phyloP scores from a whole-genome alignment of 176 grass and related monocot genomes.

The Carex myosuroides region DNA sequence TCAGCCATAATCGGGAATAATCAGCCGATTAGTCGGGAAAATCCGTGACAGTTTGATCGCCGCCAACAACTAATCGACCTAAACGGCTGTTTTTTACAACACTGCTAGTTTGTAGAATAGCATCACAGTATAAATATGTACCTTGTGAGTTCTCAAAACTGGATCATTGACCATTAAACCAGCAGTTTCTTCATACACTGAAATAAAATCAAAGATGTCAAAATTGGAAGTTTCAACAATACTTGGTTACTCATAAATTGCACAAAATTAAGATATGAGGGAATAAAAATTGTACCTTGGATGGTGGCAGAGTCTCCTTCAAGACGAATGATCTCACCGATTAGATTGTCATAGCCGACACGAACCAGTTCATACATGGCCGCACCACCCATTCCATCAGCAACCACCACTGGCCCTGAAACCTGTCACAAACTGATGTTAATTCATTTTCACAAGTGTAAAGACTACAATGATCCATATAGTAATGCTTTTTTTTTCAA shows the following conservation, averaged over 20 bases:
- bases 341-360: conserved; percentile 76
- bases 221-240: neutral
- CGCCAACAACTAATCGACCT: too few species aligned
- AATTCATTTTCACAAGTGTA: neutral
- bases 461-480: neutral
- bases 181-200: conserved; percentile 92
- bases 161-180: conserved; percentile 80
- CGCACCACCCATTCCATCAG: conserved; percentile 84
- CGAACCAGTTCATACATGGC: conserved; percentile 87
- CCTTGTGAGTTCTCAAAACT: conserved; percentile 66
- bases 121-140: neutral
- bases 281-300: conserved; percentile 38
- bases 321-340: conserved; percentile 88
- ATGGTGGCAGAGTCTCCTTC: conserved; percentile 85
- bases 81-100: too few species aligned
- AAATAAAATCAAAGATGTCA: conserved; percentile 11
- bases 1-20: too few species aligned
- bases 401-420: conserved; percentile 62
- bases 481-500: neutral
- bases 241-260: neutral
- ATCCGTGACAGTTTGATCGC: too few species aligned
- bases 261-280: neutral
- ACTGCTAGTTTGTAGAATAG: neutral
- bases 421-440: neutral
- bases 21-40: too few species aligned